Conservation (phyloP, 495 filamentous ascomycete genomes). For the Choiromyces venosus region DNA sequence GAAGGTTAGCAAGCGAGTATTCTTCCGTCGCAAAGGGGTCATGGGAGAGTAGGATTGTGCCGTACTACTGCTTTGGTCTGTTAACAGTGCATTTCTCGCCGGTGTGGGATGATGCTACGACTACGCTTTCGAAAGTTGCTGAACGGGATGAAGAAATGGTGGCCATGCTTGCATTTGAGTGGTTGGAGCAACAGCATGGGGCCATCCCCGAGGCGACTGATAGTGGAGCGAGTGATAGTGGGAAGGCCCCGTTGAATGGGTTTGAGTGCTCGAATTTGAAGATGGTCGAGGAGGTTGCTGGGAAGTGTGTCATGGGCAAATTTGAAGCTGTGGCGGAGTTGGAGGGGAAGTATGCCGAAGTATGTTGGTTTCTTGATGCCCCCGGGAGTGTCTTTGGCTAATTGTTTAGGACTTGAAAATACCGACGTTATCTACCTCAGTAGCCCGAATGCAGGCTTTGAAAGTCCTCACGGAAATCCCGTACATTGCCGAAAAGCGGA, state of each 20-base stretch:
- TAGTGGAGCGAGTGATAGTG: constrained; percentile 9
- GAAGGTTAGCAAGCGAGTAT: constrained; percentile 64
- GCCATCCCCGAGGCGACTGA: constrained; percentile 1
- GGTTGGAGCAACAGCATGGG: constrained; percentile 50
- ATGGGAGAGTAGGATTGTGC: constrained; percentile 67
- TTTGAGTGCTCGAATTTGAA: constrained; percentile 78
- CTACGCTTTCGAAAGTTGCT: constrained; percentile 67
- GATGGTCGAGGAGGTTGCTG: constrained; percentile 51
- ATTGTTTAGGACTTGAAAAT: constrained; percentile 44
- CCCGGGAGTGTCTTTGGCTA: constrained; percentile 30
- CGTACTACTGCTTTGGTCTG: constrained; percentile 71
- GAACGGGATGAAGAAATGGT: constrained; percentile 69
- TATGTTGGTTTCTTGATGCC: constrained; percentile 38
- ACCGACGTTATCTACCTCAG: constrained; percentile 42
- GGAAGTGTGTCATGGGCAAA: constrained; percentile 44
- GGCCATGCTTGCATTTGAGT: constrained; percentile 67
- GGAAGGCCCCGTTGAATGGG: constrained; percentile 48
- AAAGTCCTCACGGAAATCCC: constrained; percentile 70
- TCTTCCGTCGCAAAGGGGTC: constrained; percentile 50
- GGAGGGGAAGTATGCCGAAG: constrained; percentile 49
- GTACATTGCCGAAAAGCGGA: constrained; percentile 73
- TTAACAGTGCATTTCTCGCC: constrained; percentile 75
- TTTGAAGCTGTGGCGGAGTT: constrained; percentile 49
- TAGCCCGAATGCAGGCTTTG: constrained; percentile 68
- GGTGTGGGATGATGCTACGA: constrained; percentile 75